Evolutionary conservation across 768 basidiomycete species (phyloP), one percentile per base, ranked within the genome.

Genomic region (Austroboletus eburneus): DNA sequence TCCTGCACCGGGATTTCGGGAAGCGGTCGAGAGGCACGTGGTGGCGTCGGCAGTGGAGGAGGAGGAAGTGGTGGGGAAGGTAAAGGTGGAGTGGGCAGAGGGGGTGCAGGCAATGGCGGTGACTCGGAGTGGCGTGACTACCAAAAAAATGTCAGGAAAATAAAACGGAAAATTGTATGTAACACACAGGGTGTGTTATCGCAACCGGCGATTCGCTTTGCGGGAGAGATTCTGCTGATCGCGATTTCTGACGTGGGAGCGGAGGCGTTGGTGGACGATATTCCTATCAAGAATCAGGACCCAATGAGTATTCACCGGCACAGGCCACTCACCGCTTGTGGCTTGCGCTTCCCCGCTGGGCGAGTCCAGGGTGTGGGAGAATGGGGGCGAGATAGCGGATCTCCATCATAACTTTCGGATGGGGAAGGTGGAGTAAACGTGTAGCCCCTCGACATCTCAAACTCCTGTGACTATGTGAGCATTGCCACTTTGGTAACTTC

Each of bases 181-280:
- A 46, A 56, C 54, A 48, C 57, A 54, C 66, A 45, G 32, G 63
- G 22, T 60, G 56, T 33, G 56, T 59, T 54, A 49, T 49, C 48
- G 53, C 57, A 42, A 54, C 59, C 34, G 56, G 64, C 45, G 54
- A 72, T 17, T 68, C 59, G 51, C 39, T 58, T 63, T 55, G 74
- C 63, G 58, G 57, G 38, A 47, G 0, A 25, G 55, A 54, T 32
- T 63, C 64, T 13, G 44, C 39, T n/a, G 59, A 62, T 39, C 61
- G 65, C 24, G 59, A 65, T 57, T 66, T 69, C 54, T 67, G 69
- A 37, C 66, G 63, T 27, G 69, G 72, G 21, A 79, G 62, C 22
- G 79, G 79, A 3, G 79, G 79, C 1, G 79, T 81, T 5, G 79
- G 79, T 36, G 79, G 78, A n/a, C 79, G 73, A 58, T 78, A 81